These are phyloP conservation scores for Citrullus amarus DNA, from an alignment of 306 rosid species.

Conservation along the genomic window DNA sequence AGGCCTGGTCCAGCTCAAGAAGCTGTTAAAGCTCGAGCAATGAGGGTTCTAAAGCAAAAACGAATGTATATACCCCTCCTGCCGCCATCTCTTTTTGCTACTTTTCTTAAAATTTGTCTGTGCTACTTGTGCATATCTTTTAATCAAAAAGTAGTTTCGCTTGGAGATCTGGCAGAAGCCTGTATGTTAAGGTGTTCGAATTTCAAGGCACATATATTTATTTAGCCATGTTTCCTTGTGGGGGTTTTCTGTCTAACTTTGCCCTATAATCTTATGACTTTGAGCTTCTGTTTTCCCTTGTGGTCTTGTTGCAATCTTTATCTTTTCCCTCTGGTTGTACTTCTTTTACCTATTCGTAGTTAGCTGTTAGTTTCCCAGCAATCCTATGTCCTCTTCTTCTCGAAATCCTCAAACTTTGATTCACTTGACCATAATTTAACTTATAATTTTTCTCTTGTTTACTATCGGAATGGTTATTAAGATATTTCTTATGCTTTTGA, in stretches of 20 bases:
- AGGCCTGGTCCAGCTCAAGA: conserved; percentile 96
- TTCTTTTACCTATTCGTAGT: neutral
- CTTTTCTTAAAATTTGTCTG: neutral
- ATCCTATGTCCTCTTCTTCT: neutral
- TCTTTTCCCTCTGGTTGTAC: neutral
- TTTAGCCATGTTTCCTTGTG: neutral
- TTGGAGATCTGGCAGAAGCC: neutral
- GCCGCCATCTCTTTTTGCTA: too few relatives aligned
- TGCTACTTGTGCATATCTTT: neutral
- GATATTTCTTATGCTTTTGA: conserved; percentile 9
- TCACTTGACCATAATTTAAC: neutral
- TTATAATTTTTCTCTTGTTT: neutral
- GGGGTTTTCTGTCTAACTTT: neutral
- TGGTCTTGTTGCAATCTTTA: neutral
- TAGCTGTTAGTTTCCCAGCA: neutral
- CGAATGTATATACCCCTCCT: conserved; percentile 46
- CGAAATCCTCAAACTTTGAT: neutral
- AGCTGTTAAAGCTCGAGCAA: conserved; percentile 83
- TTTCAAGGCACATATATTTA: neutral
- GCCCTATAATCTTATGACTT: neutral
- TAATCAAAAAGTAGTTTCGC: neutral
- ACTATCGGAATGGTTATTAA: neutral
- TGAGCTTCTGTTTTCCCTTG: neutral
- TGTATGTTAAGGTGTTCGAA: neutral
- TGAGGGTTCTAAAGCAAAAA: conserved; percentile 95